phyloP scores from a whole-genome alignment of 495 filamentous ascomycete genomes.

The Xylaria acuta region DNA sequence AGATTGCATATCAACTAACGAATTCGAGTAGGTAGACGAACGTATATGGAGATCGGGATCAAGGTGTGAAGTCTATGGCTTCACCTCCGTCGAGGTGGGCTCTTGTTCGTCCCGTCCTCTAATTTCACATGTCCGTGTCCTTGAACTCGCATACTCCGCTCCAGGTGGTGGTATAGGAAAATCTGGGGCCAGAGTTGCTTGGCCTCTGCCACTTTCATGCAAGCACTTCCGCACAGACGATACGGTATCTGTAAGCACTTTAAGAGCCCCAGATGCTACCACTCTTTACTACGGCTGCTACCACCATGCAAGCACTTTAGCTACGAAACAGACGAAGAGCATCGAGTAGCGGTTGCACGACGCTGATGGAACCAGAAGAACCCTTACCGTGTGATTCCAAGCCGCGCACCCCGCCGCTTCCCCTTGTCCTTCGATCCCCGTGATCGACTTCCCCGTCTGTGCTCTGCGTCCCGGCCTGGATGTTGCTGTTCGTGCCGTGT shows the following conservation, averaged over 20 bases:
- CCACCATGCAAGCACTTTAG: conserved; percentile 22
- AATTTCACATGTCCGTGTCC: neutral
- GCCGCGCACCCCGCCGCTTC: neutral
- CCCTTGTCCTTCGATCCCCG: conserved; percentile 13
- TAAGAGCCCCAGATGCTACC: conserved; percentile 13
- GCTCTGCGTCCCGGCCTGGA: conserved; percentile 19
- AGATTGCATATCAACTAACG: conserved; percentile 13
- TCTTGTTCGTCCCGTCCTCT: neutral
- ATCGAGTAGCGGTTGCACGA: neutral
- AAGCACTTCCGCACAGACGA: conserved; percentile 18
- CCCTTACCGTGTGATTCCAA: conserved; percentile 14
- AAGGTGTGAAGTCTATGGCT: neutral
- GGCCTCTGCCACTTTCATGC: conserved; percentile 14
- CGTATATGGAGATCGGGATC: neutral
- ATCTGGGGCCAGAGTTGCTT: conserved; percentile 6
- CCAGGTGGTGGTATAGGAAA: conserved; percentile 13
- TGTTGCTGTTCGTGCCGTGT: conserved; percentile 14
- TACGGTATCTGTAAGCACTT: neutral
- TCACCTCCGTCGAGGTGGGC: conserved; percentile 5
- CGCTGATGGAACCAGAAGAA: neutral
- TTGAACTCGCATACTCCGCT: neutral
- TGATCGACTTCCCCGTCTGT: conserved; percentile 24
- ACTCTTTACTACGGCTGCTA: neutral
- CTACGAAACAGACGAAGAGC: neutral
- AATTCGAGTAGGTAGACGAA: conserved; percentile 6